phyloP scores from a whole-genome alignment of 495 filamentous ascomycete genomes.

The Penicillium silybi region DNA sequence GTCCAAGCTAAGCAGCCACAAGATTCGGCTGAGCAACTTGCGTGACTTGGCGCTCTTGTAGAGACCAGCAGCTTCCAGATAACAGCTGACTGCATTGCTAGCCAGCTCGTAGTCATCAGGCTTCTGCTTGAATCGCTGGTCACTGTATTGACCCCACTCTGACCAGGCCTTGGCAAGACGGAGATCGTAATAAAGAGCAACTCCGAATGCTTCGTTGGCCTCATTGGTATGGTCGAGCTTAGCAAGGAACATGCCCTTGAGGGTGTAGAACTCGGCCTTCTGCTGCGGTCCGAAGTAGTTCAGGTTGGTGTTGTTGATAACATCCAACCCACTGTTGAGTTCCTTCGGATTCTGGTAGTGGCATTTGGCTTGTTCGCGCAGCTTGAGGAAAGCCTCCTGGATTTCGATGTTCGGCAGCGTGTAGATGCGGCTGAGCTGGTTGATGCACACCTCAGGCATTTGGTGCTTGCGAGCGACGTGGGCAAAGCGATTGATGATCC shows the following conservation, averaged over 20 bases:
- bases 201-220: conserved; percentile 89
- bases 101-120: conserved; percentile 74
- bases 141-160: conserved; percentile 98
- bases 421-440: conserved; percentile 94
- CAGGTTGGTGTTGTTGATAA: conserved; percentile 99
- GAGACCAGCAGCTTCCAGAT: conserved; percentile 89
- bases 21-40: conserved; percentile 87
- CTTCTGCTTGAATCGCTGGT: conserved; percentile 88
- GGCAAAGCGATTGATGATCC: conserved; percentile 99
- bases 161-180: conserved; percentile 97
- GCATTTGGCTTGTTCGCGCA: conserved; percentile 95
- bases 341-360: conserved; percentile 95
- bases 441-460: conserved; percentile 94
- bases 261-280: conserved; percentile 97
- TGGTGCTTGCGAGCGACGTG: conserved; percentile 97
- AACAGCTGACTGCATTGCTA: conserved; percentile 89
- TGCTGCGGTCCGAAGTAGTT: conserved; percentile 95
- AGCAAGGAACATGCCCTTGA: conserved; percentile 99
- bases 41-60: conserved; percentile 97
- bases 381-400: conserved; percentile 96
- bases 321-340: conserved; percentile 86
- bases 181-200: conserved; percentile 91
- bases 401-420: conserved; percentile 99
- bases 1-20: conserved; percentile 95
- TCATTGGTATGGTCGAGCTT: conserved; percentile 86